These are phyloP conservation scores for Pelargonium fulgidum DNA, from an alignment of 441 rosid genomes.

Conservation along the genomic window DNA sequence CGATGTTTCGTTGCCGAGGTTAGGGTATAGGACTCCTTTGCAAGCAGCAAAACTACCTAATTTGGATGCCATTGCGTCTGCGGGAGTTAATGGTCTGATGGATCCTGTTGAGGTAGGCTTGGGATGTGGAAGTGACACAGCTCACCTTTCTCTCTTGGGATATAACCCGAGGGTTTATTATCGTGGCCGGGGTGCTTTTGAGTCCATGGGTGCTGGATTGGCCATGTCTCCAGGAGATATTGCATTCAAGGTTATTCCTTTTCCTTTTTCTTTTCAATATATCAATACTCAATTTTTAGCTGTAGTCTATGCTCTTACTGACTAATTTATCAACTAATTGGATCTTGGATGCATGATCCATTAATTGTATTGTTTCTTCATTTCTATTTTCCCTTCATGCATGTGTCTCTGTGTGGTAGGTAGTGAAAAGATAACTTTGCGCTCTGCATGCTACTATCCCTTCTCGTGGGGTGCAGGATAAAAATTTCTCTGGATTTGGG, in stretches of 20 bases:
- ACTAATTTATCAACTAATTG: too few species aligned
- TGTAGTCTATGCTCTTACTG: too few species aligned
- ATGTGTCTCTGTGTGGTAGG: neutral
- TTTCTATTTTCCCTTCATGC: neutral
- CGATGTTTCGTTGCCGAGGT: slow-evolving; percentile 71
- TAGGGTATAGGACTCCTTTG: slow-evolving; percentile 71
- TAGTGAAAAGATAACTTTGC: neutral
- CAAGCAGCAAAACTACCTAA: slow-evolving; percentile 64
- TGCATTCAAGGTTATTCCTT: slow-evolving; percentile 6
- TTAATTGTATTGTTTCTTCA: neutral
- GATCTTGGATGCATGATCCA: too few species aligned
- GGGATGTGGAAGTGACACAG: slow-evolving; percentile 96
- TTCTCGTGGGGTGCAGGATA: too few species aligned
- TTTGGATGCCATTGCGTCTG: slow-evolving; percentile 78
- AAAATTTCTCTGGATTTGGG: too few species aligned
- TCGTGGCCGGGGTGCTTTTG: slow-evolving; percentile 87
- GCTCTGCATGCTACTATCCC: too few species aligned
- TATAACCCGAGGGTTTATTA: slow-evolving; percentile 87
- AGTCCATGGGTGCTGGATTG: slow-evolving; percentile 79
- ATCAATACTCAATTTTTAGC: too few species aligned
- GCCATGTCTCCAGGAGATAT: neutral
- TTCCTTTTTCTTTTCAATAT: too few species aligned
- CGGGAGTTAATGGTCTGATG: slow-evolving; percentile 88
- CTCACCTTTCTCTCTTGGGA: slow-evolving; percentile 89
- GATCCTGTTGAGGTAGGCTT: slow-evolving; percentile 97